These are phyloP conservation scores for Ormosia emarginata DNA, from an alignment of 306 rosid species.

Conservation along the genomic window DNA sequence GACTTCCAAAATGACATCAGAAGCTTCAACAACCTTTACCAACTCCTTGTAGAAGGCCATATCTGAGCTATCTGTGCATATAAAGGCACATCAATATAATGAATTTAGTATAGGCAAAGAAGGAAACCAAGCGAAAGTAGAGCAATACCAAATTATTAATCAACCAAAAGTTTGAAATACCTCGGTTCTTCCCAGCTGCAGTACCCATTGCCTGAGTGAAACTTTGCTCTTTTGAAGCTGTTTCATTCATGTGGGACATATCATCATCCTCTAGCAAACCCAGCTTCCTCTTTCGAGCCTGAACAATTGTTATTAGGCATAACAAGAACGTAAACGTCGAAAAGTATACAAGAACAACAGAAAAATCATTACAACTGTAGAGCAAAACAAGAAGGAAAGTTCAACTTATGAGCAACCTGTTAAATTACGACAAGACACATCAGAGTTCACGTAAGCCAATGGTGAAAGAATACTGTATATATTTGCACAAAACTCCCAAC, in stretches of 20 bases:
- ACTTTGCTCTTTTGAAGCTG: too few relatives aligned
- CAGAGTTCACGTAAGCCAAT: not conserved
- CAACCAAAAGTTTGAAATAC: constrained; percentile 30
- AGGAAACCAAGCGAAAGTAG: not conserved
- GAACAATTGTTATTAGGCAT: too few relatives aligned
- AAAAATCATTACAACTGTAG: too few relatives aligned
- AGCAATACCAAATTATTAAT: not conserved
- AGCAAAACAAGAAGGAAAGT: not conserved
- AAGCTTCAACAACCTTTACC: too few relatives aligned
- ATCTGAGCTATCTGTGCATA: too few relatives aligned
- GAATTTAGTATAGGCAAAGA: not conserved
- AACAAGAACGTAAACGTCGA: too few relatives aligned
- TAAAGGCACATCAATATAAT: not conserved
- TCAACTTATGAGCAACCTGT: not conserved
- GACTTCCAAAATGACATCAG: too few relatives aligned
- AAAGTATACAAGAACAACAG: too few relatives aligned
- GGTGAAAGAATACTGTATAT: not conserved
- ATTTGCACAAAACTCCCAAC: not conserved
- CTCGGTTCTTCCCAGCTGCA: constrained; percentile 40
- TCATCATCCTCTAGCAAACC: too few relatives aligned
- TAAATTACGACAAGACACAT: not conserved
- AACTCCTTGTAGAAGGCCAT: too few relatives aligned
- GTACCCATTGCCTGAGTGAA: not conserved
- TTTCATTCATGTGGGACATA: too few relatives aligned
- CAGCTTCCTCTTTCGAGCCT: too few relatives aligned